Conservation (phyloP, 2,329 filamentous ascomycete species). For the Didymella glomerata region DNA sequence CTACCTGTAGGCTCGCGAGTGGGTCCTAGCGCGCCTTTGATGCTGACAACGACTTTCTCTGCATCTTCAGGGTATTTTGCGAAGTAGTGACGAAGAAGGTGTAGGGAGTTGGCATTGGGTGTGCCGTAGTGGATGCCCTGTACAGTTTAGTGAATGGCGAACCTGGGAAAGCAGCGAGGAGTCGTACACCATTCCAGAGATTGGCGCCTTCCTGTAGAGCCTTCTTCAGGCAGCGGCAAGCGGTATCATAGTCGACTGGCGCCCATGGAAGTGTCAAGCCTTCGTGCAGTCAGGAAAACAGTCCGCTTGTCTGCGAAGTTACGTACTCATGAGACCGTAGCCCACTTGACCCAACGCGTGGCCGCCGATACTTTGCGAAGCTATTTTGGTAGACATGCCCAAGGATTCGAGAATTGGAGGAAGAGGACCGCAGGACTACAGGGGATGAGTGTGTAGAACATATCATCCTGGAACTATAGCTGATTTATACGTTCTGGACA, state of each 20-base stretch:
- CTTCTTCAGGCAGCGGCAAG: not conserved
- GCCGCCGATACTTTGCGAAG: not conserved
- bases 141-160: not conserved
- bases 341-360: not conserved
- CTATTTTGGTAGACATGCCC: not conserved
- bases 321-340: not conserved
- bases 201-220: slow-evolving; percentile 1
- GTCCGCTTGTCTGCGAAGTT: not conserved
- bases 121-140: slow-evolving; percentile 50
- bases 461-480: not conserved
- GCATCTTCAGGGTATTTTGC: slow-evolving; percentile 60
- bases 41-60: slow-evolving; percentile 57
- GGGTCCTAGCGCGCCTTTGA: slow-evolving; percentile 57
- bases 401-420: not conserved
- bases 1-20: slow-evolving; percentile 52
- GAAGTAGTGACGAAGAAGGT: slow-evolving; percentile 61
- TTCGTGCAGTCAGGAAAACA: not conserved
- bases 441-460: not conserved
- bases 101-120: slow-evolving; percentile 56
- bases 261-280: not conserved
- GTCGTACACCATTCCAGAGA: slow-evolving; percentile 1
- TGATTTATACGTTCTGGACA: not conserved
- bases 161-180: not conserved
- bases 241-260: not conserved
- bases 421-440: not conserved